phyloP scores from a whole-genome alignment of 2,329 filamentous ascomycete genomes.

The Fusarium marasasianum region DNA sequence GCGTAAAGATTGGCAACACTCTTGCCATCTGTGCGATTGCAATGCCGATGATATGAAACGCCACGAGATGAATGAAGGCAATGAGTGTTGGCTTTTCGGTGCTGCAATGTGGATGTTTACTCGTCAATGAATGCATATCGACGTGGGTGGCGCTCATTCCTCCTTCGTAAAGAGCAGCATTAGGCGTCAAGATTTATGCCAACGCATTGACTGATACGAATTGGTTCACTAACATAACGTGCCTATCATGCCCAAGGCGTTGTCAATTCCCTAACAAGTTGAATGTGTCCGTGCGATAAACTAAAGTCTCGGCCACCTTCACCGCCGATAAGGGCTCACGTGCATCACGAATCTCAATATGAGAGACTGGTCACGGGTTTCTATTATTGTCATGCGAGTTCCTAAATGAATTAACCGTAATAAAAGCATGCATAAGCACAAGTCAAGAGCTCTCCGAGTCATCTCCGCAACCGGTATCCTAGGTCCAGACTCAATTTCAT shows the following conservation, averaged over 20 bases:
- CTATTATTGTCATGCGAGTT: conserved; percentile 19
- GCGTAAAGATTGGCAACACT: conserved; percentile 9
- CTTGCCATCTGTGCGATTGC: background rate
- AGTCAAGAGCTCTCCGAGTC: conserved; percentile 13
- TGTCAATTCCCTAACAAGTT: conserved; percentile 3
- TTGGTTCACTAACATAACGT: background rate
- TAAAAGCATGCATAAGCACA: conserved; percentile 3
- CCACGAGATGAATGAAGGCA: background rate
- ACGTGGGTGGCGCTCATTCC: conserved; percentile 24
- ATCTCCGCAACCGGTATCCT: conserved; percentile 23
- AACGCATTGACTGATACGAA: conserved; percentile 15
- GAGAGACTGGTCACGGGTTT: conserved; percentile 10
- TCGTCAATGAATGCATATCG: conserved; percentile 1
- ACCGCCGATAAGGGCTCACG: conserved; percentile 27
- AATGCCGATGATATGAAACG: background rate
- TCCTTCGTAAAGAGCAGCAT: conserved; percentile 1
- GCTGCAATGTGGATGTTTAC: background rate
- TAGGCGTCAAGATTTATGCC: conserved; percentile 30
- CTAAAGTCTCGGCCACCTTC: conserved; percentile 1
- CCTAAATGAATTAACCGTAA: conserved; percentile 11
- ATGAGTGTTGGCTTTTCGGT: background rate
- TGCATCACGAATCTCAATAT: background rate
- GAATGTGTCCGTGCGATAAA: conserved; percentile 26
- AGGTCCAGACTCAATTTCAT: conserved; percentile 13
- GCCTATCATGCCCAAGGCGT: background rate